Evolutionary conservation across 2,329 filamentous ascomycete genomes (phyloP), one percentile per base, ranked within the genome.

Genomic region (Aspergillus chevalieri): DNA sequence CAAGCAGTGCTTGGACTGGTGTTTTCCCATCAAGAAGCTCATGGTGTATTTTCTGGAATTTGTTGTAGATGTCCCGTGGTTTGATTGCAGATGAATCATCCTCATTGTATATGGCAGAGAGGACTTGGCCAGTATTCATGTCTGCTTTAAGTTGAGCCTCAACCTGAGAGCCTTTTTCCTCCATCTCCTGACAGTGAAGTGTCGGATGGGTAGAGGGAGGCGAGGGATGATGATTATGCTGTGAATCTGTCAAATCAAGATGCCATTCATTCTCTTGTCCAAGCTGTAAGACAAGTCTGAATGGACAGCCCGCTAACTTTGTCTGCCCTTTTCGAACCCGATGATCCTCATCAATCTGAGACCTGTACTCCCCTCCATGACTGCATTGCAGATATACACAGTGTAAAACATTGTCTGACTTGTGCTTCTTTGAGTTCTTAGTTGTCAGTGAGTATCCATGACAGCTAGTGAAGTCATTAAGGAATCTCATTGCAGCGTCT

Each of bases 361-460:
- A 38, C 34, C 34, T 38, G 15, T 38, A 38, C n/a, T 38, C 34
- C n/a, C n/a, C 34, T 38, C 34, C 34, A 3, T 15, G 34, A 3
- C 34, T 38, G 34, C 34, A 38, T 38, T 38, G 34, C 34, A 38
- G n/a, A 38, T 38, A 17, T 38, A 38, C 34, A 38, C 34, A 6
- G 1, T 17, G 34, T 38, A 38, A 38, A 38, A 38, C 14, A 38
- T 38, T 38, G 34, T 38, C 34, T 65, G 21, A 22, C 21, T 3
- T 22, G 21, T 5, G 21, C 4, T 22, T 22, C 21, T 22, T 22
- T 4, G 21, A 22, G 21, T 2, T 2, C 3, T 22, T 22, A 2
- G 21, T 22, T 22, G 21, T 22, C 21, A 22, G 21, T 4, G 21
- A 22, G 21, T 22, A 22, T 22, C 21, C 21, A 5, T 22, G 21